Evolutionary conservation across 1,284 basidiomycete species (phyloP).

Genomic region (Rhodotorula sp.): DNA sequence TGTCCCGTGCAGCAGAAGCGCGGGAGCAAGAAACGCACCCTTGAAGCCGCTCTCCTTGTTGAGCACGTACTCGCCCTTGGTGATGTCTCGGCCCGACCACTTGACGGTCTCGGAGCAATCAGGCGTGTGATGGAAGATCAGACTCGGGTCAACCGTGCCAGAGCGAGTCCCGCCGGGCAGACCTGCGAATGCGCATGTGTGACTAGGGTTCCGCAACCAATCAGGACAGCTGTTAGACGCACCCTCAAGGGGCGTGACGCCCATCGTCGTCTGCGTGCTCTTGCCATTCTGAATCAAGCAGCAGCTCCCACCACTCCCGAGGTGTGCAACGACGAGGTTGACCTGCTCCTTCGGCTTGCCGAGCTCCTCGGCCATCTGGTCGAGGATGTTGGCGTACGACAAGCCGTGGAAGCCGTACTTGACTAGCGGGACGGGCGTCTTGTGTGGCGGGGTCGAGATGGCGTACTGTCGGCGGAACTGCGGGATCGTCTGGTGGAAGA

Average conservation of each 20-base stretch:
- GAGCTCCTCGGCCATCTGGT: constrained; percentile 62
- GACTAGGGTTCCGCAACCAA: no score
- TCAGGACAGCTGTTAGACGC: background rate
- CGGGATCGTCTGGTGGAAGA: constrained; percentile 77
- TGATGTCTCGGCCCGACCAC: constrained; percentile 61
- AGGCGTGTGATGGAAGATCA: constrained; percentile 81
- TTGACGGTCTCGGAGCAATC: constrained; percentile 57
- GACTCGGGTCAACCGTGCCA: constrained; percentile 75
- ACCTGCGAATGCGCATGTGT: constrained; percentile 49
- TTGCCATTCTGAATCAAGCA: constrained; percentile 70
- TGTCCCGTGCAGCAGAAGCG: no score
- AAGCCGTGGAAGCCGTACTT: constrained; percentile 81
- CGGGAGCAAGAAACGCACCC: constrained; percentile 51
- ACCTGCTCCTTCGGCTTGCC: constrained; percentile 56
- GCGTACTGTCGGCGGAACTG: constrained; percentile 73
- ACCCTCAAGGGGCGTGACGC: constrained; percentile 70
- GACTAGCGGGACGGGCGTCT: constrained; percentile 64
- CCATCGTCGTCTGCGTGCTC: constrained; percentile 76
- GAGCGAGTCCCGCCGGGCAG: constrained; percentile 83
- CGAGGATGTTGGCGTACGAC: constrained; percentile 54
- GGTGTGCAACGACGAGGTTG: constrained; percentile 76
- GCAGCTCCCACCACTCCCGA: constrained; percentile 80
- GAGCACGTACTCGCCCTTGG: constrained; percentile 73
- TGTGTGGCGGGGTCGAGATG: constrained; percentile 65
- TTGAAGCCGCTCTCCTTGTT: constrained; percentile 58